A percentile compares a stretch with the other conserved stretches of the same genome.
Evolutionary conservation across 768 basidiomycete genomes (phyloP).

Genomic region (Daedaleopsis nitida): DNA sequence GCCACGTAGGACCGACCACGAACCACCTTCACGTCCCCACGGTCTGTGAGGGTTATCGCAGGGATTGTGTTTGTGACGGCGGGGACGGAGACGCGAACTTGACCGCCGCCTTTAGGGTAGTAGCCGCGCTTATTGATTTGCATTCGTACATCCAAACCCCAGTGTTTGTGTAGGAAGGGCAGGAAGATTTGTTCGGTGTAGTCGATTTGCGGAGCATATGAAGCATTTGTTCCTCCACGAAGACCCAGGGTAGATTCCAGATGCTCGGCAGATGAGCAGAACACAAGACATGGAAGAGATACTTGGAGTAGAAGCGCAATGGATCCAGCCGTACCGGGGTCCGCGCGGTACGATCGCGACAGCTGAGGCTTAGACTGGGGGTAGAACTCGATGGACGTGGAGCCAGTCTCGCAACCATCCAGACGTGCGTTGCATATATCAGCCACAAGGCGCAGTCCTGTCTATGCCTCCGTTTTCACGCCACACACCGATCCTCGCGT

Average conservation of each 20-base stretch:
- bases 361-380: conserved; percentile 47
- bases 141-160: conserved; percentile 46
- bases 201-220: conserved; percentile 73
- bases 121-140: conserved; percentile 63
- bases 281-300: conserved; percentile 68
- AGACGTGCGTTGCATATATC: conserved; percentile 59
- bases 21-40: conserved; percentile 54
- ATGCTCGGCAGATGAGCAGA: conserved; percentile 36
- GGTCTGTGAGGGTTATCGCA: conserved; percentile 52
- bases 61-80: conserved; percentile 42
- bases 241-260: conserved; percentile 50
- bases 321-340: conserved; percentile 66
- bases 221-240: conserved; percentile 73
- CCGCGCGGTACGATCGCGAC: conserved; percentile 45
- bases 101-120: conserved; percentile 73
- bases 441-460: conserved; percentile 69
- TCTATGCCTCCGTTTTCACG: not conserved
- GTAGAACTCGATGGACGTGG: conserved; percentile 52
- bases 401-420: conserved; percentile 55
- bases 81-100: conserved; percentile 46
- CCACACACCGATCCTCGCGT: not conserved
- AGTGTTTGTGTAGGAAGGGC: conserved; percentile 65
- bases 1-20: conserved; percentile 67
- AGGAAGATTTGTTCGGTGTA: conserved; percentile 64
- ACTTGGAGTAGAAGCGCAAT: conserved; percentile 73